Base-by-base conservation (phyloP, 2,329 filamentous ascomycete genomes). In the Chrysosporium keratinophilum region DNA sequence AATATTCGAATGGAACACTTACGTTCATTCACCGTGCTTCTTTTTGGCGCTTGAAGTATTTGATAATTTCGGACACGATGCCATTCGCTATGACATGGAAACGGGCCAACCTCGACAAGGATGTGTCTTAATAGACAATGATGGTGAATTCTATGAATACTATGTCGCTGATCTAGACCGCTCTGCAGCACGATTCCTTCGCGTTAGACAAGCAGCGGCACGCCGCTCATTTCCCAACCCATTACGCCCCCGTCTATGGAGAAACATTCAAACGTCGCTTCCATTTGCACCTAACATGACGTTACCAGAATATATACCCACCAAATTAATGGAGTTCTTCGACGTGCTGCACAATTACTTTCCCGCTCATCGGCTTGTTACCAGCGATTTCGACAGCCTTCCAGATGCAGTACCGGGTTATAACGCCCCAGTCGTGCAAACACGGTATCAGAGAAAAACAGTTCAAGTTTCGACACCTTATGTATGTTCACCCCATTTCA, bases 21-120 rank as follows among this genome's bases (percentile, higher is more conserved):
- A 86, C 60, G 87, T 96, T n/a, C 85, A 88, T 7, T 87, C 85
- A 2, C 93, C 91, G 0, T 97, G 93, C 74, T 98, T 95, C 77
- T 97, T 98, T 76, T 80, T 98, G 41, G 93, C 91, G 43, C 85
- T 98, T 71, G 93, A 98, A 71, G 93, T 98, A 60, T 95, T 96
- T 65, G 93, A 98, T 75, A 98, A 98, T 73, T 97, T 98, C 67
- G 84, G 88, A 35, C 94, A 98, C 74, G 93, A 98, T 72, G 80
- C 84, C 56, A 82, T 98, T 58, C 90, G 94, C 59, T 98, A 97
- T 73, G 85, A 97, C 70, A 77, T 85, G 10, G 71, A 77, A 56
- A 94, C 89, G 10, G 87, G 88, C 67, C 76, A 85, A 60, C 87
- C 91, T 0, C 78, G 95, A 52, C 94, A 98, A 73, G 89, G 88